Evolutionary conservation across 805 yeast genomes (phyloP).

Genomic region (Zygosaccharomyces siamensis): DNA sequence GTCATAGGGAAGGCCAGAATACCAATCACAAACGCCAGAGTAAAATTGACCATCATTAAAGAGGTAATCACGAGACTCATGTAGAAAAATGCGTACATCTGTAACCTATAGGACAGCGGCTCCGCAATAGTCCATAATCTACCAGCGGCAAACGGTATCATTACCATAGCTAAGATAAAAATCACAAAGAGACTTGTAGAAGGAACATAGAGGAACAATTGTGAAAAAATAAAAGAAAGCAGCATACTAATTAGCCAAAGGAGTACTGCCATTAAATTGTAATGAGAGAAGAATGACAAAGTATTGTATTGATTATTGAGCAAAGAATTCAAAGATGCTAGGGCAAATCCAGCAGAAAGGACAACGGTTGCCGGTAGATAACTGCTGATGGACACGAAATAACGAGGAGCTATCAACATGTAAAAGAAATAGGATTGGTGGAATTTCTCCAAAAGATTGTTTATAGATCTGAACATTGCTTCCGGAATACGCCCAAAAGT

Average conservation of each 20-base stretch:
- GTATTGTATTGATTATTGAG: slow-evolving; percentile 36
- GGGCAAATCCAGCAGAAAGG: slow-evolving; percentile 60
- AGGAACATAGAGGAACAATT: slow-evolving; percentile 14
- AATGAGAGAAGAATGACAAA: slow-evolving; percentile 15
- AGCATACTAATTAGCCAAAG: slow-evolving; percentile 33
- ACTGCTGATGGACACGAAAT: slow-evolving; percentile 89
- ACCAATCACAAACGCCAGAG: slow-evolving; percentile 71
- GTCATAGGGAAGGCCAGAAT: slow-evolving; percentile 71
- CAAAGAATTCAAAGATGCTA: slow-evolving; percentile 58
- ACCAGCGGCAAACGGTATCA: slow-evolving; percentile 19
- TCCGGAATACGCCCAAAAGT: slow-evolving; percentile 89
- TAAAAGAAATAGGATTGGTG: slow-evolving; percentile 97
- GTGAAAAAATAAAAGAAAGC: slow-evolving; percentile 25
- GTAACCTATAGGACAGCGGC: slow-evolving; percentile 32
- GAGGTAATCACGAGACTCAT: slow-evolving; percentile 68
- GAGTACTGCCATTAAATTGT: slow-evolving; percentile 20
- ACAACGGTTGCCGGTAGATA: slow-evolving; percentile 83
- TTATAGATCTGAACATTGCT: slow-evolving; percentile 80
- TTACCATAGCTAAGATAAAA: slow-evolving; percentile 17
- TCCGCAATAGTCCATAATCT: slow-evolving; percentile 19
- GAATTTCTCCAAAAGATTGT: slow-evolving; percentile 88
- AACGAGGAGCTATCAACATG: slow-evolving; percentile 66
- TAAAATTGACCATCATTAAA: slow-evolving; percentile 74
- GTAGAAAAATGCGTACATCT: slow-evolving; percentile 49
- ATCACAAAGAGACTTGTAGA: slow-evolving; percentile 18